Conservation (phyloP, 164 flowering plant genomes). For the Dillenia suffruticosa region DNA sequence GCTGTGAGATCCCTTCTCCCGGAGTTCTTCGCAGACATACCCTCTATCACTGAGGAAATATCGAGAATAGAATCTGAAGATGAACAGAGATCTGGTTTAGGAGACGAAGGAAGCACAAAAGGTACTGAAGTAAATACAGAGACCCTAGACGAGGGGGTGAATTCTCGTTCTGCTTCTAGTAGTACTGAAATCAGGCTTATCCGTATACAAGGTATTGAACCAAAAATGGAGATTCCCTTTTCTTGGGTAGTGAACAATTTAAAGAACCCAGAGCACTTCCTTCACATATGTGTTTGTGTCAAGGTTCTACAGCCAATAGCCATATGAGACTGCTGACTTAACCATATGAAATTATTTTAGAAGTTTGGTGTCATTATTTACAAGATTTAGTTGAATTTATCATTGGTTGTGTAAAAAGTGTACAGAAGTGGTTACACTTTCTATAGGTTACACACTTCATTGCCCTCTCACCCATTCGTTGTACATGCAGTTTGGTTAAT, state of each 20-base stretch:
- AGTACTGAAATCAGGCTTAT: constrained; percentile 55
- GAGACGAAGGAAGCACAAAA: constrained; percentile 16
- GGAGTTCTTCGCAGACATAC: constrained; percentile 36
- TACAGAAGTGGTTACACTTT: no score
- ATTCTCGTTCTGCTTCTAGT: constrained; percentile 8
- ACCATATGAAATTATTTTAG: no score
- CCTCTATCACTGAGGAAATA: constrained; percentile 23
- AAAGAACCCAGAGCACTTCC: constrained; percentile 79
- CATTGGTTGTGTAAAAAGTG: no score
- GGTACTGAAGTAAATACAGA: constrained; percentile 17
- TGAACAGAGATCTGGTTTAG: constrained; percentile 18
- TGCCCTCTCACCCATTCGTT: no score
- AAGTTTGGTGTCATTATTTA: no score
- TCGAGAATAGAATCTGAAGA: constrained; percentile 25
- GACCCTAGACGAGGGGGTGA: constrained; percentile 10
- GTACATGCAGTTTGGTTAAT: no score
- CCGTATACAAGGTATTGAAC: constrained; percentile 93
- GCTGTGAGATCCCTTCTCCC: constrained; percentile 69
- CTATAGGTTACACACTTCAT: no score
- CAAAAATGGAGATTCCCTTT: constrained; percentile 78
- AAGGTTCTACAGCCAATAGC: constrained; percentile 18
- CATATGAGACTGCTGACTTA: no score
- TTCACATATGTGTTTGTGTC: constrained; percentile 74
- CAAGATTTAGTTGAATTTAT: no score
- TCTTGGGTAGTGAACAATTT: constrained; percentile 86